A percentile compares a stretch with the other conserved stretches of the same genome.
These are phyloP conservation scores for Phytophthora nicotianae DNA, from an alignment of 352 stramenopile genomes.

Conservation along the genomic window DNA sequence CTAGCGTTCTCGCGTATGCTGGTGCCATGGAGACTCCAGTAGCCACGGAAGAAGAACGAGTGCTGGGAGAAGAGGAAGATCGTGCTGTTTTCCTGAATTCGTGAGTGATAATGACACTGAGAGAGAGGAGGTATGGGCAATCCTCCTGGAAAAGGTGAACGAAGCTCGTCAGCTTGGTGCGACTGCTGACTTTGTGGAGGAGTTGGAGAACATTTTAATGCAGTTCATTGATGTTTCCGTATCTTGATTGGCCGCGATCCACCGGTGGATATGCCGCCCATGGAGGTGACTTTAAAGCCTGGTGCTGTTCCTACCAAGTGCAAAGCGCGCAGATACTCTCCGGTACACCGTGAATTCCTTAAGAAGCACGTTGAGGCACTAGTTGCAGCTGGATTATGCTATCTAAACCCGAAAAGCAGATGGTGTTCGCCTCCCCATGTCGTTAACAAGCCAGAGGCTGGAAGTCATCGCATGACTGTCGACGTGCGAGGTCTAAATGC, in stretches of 20 bases:
- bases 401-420: no score
- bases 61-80: constrained; percentile 6
- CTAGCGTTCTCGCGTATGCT: constrained; percentile 8
- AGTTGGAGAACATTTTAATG: not conserved
- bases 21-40: not conserved
- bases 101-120: not conserved
- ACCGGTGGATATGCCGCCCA: not conserved
- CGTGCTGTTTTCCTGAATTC: constrained; percentile 10
- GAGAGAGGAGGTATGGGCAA: not conserved
- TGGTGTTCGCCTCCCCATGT: not conserved
- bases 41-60: not conserved
- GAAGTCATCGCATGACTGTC: constrained; percentile 9
- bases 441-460: not conserved
- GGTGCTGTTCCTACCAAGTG: not conserved
- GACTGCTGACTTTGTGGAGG: not conserved
- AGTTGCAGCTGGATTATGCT: no score
- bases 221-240: not conserved
- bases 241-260: not conserved
- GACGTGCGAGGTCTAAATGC: constrained; percentile 5
- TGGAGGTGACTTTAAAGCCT: not conserved
- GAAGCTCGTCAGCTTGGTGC: constrained; percentile 1
- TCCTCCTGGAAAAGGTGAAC: constrained; percentile 6
- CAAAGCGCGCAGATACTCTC: not conserved
- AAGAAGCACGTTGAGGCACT: no score
- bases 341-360: not conserved